Evolutionary conservation across 805 yeast species (phyloP).

Genomic region (Pichia occidentalis): DNA sequence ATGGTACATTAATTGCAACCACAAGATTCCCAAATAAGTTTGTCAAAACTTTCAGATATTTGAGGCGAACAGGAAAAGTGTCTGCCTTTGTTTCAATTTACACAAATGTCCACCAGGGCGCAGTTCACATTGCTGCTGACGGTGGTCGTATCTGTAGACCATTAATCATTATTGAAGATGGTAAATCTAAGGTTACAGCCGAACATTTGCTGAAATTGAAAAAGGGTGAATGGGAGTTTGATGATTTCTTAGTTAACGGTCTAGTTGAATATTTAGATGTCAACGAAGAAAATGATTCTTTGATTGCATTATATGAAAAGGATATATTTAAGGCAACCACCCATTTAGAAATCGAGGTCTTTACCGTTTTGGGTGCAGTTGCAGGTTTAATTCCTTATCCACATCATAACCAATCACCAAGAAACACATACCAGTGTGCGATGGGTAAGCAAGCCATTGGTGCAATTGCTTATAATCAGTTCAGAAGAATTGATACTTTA

Average conservation of each 20-base stretch:
- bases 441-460: constrained; percentile 99
- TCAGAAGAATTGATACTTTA: constrained; percentile 89
- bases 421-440: constrained; percentile 91
- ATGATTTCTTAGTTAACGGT: constrained; percentile 80
- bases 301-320: constrained; percentile 81
- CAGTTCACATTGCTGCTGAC: constrained; percentile 97
- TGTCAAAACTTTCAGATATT: constrained; percentile 66
- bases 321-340: constrained; percentile 57
- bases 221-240: constrained; percentile 75
- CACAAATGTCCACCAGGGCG: constrained; percentile 80
- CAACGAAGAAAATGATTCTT: constrained; percentile 93
- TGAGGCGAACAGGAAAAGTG: constrained; percentile 79
- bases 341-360: constrained; percentile 93
- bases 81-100: constrained; percentile 90
- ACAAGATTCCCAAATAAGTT: constrained; percentile 83
- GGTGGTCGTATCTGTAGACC: constrained; percentile 99
- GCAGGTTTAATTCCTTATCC: constrained; percentile 92
- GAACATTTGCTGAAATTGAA: constrained; percentile 60
- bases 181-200: constrained; percentile 61
- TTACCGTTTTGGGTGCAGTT: constrained; percentile 86
- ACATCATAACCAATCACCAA: constrained; percentile 87
- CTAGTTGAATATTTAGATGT: constrained; percentile 94
- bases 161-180: constrained; percentile 75
- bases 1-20: constrained; percentile 91
- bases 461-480: constrained; percentile 95